Evolutionary conservation across 2,329 filamentous ascomycete species (phyloP).

Genomic region (Xylariaceae sp.): DNA sequence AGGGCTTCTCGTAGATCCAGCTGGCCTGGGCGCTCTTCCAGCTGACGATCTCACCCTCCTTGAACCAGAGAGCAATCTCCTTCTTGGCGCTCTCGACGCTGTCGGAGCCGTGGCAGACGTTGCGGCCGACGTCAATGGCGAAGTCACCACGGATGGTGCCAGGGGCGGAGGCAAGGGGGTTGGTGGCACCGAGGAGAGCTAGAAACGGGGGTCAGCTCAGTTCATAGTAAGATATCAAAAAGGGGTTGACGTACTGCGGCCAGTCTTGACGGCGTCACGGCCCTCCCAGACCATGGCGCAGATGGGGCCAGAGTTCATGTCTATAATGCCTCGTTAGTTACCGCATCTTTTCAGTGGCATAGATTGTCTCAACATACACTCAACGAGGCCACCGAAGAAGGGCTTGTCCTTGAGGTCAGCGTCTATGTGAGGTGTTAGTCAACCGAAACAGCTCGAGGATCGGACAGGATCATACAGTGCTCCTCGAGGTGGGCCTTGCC

Average conservation of each 20-base stretch:
- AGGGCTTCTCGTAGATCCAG: conserved; percentile 95
- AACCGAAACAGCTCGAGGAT: neutral
- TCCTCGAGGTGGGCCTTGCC: conserved; percentile 93
- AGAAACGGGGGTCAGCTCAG: conserved; percentile 14
- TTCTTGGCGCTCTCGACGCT: conserved; percentile 98
- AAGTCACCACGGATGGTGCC: conserved; percentile 96
- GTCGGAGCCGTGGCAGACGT: conserved; percentile 99
- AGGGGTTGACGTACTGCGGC: conserved; percentile 61
- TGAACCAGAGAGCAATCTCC: conserved; percentile 99
- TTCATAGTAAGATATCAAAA: neutral
- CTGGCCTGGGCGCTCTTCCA: conserved; percentile 81
- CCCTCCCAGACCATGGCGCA: conserved; percentile 99
- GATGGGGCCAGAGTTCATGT: conserved; percentile 97
- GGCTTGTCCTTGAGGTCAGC: conserved; percentile 86
- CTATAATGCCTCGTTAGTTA: conserved; percentile 41
- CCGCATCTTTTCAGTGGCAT: neutral
- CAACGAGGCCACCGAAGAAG: conserved; percentile 92
- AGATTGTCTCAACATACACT: conserved; percentile 59
- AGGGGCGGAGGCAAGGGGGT: conserved; percentile 88
- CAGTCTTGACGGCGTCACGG: conserved; percentile 97
- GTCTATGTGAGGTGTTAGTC: conserved; percentile 47
- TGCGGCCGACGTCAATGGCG: conserved; percentile 85
- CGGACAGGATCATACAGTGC: conserved; percentile 61
- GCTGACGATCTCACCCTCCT: conserved; percentile 73
- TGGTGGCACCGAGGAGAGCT: conserved; percentile 96